Evolutionary conservation across 176 grass and related monocot species (phyloP).

Genomic region (Carex pumila): DNA sequence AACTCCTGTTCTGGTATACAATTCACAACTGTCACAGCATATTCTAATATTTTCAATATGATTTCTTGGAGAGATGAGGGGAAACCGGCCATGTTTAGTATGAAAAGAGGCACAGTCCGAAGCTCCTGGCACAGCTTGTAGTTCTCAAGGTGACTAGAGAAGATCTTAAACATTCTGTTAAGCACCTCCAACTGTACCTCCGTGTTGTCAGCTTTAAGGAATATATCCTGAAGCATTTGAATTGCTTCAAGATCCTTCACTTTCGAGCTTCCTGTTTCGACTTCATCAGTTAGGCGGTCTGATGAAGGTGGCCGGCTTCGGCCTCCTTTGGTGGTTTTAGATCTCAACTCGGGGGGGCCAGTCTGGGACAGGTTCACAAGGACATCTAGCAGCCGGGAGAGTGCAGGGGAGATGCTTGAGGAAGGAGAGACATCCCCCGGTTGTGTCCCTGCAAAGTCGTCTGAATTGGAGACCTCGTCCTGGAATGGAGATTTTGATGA

Average conservation of each 20-base stretch:
- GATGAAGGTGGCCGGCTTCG: conserved; percentile 62
- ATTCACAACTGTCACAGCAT: conserved; percentile 96
- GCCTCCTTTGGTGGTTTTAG: conserved; percentile 38
- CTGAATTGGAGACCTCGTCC: conserved; percentile 22
- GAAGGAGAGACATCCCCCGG: conserved; percentile 36
- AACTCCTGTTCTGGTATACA: conserved; percentile 96
- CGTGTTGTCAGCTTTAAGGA: conserved; percentile 95
- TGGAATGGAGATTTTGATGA: conserved; percentile 29
- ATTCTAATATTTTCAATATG: conserved; percentile 98
- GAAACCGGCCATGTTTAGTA: conserved; percentile 98
- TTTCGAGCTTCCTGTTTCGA: conserved; percentile 74
- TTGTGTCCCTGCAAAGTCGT: background rate
- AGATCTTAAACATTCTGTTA: conserved; percentile 99
- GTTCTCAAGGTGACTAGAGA: conserved; percentile 98
- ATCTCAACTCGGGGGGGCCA: conserved; percentile 69
- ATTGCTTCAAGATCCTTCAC: conserved; percentile 99
- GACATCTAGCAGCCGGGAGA: conserved; percentile 92
- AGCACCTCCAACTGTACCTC: conserved; percentile 98
- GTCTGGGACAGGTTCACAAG: conserved; percentile 96
- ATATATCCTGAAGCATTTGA: conserved; percentile 99
- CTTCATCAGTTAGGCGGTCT: conserved; percentile 60
- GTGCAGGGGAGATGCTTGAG: conserved; percentile 66
- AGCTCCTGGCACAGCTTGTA: conserved; percentile 95
- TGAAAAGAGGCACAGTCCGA: conserved; percentile 92
- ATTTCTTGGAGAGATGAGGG: conserved; percentile 94